Evolutionary conservation across 257 asterid genomes (phyloP).

Genomic region (Solanum clarkiae): DNA sequence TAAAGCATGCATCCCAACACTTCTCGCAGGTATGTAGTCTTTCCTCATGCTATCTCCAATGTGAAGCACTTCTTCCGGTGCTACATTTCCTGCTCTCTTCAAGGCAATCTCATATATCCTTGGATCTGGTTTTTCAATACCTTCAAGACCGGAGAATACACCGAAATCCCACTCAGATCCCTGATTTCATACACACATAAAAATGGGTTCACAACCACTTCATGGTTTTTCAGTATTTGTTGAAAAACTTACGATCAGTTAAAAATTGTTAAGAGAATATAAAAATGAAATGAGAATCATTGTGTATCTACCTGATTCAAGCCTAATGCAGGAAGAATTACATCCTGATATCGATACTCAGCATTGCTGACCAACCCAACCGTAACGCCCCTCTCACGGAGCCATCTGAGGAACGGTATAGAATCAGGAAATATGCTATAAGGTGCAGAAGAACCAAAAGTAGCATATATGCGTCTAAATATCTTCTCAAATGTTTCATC

Average conservation of each 20-base stretch:
- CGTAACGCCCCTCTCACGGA: constrained; percentile 42
- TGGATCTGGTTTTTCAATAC: constrained; percentile 86
- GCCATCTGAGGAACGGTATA: constrained; percentile 77
- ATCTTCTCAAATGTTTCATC: constrained; percentile 88
- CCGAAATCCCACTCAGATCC: constrained; percentile 99
- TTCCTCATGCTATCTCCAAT: constrained; percentile 89
- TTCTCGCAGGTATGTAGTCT: constrained; percentile 72
- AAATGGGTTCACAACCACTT: not conserved
- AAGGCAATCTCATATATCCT: constrained; percentile 67
- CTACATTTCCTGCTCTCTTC: constrained; percentile 75
- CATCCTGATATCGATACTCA: constrained; percentile 83
- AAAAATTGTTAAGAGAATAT: not conserved
- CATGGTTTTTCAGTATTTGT: not conserved
- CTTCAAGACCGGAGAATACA: constrained; percentile 91
- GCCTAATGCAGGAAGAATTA: constrained; percentile 88
- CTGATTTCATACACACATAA: constrained; percentile 17
- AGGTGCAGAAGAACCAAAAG: constrained; percentile 95
- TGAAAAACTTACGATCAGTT: not conserved
- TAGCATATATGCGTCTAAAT: constrained; percentile 71
- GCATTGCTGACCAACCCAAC: constrained; percentile 93
- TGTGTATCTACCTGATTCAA: constrained; percentile 46
- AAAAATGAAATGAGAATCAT: not conserved
- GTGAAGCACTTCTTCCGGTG: constrained; percentile 72
- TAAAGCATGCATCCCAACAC: constrained; percentile 41
- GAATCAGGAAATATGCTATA: constrained; percentile 73